Base-by-base conservation (phyloP, 1,139 yeast species). In the Pichia kudriavzevii region DNA sequence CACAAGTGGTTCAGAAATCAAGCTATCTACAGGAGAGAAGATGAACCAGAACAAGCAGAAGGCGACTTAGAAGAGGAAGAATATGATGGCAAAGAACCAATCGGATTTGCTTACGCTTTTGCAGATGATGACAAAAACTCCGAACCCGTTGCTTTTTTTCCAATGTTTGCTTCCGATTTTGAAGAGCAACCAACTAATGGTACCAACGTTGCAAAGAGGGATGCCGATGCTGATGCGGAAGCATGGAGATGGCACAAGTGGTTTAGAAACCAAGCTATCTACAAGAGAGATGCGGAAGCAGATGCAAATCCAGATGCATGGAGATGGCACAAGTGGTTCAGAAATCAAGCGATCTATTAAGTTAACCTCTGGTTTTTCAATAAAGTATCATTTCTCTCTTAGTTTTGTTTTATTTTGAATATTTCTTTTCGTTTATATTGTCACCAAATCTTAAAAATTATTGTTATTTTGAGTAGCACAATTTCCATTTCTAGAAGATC, bases 1-100 rank as follows among this genome's bases (percentile, higher is more conserved):
- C 38, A 30, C 21, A 26, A 22, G 11, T 16, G 32, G 30, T 23
- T 22, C 20, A 33, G 24, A 27, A 41, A 40, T 22, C 41, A 43
- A 35, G 47, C 44, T 5, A 41, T 47, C 22, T 38, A 35, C 36
- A 48, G 47, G 30, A 46, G 51, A 26, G 52, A 47, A 30, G 50
- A 26, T 20, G 8, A 8, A 20, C 11, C 22, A 8, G 11, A 8
- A 10, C 19, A 26, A 26, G 11, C 17, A 14, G 5, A 18, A 10
- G 16, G 17, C 15, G 12, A 13, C 12, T 18, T 15, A 15, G 28
- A 26, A 15, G 28, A 26, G 14, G 45, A 41, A 5, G 32, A 39
- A 11, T 18, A 20, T 17, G 42, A 38, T 17, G 42, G 41, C 34
- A 38, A 33, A 24, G 40, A 33, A 17, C 41, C 41, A 25, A 18